Conservation (phyloP, 768 basidiomycete genomes). For the Collybia mongolica region DNA sequence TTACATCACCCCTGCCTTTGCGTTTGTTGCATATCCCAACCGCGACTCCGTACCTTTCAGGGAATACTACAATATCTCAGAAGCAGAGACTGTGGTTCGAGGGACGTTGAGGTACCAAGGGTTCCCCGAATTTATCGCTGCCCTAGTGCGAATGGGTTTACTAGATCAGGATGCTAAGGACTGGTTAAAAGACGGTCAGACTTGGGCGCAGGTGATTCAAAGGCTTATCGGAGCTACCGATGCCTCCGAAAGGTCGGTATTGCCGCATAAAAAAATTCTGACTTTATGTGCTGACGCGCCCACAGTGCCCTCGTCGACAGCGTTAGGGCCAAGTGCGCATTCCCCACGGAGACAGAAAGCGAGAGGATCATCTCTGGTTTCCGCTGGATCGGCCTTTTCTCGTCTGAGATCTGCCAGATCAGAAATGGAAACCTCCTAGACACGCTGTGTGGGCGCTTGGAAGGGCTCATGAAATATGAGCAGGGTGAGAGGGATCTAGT, state of each 20-base stretch:
- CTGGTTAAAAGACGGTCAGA: slow-evolving; percentile 72
- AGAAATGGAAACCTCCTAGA: slow-evolving; percentile 82
- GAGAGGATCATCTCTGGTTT: slow-evolving; percentile 85
- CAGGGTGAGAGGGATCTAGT: slow-evolving; percentile 92
- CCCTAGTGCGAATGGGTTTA: slow-evolving; percentile 87
- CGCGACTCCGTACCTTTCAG: slow-evolving; percentile 89
- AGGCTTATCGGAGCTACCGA: slow-evolving; percentile 68
- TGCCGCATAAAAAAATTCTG: neutral
- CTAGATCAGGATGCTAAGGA: slow-evolving; percentile 73
- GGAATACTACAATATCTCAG: slow-evolving; percentile 90
- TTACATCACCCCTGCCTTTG: slow-evolving; percentile 93
- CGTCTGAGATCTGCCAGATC: slow-evolving; percentile 55
- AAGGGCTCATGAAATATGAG: slow-evolving; percentile 91
- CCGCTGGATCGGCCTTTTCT: slow-evolving; percentile 93
- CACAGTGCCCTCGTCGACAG: slow-evolving; percentile 69
- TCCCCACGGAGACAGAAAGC: slow-evolving; percentile 70
- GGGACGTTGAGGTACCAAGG: slow-evolving; percentile 95
- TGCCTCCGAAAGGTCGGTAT: slow-evolving; percentile 61
- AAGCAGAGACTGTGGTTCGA: slow-evolving; percentile 88
- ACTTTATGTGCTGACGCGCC: slow-evolving; percentile 5
- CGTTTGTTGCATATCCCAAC: slow-evolving; percentile 97
- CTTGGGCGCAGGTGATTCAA: slow-evolving; percentile 84
- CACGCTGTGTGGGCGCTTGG: slow-evolving; percentile 88
- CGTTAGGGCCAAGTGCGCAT: slow-evolving; percentile 67
- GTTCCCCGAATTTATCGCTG: slow-evolving; percentile 92